A percentile compares a stretch with the other conserved stretches of the same genome.
phyloP scores from a whole-genome alignment of 352 stramenopile genomes.

The Peronospora destructor region DNA sequence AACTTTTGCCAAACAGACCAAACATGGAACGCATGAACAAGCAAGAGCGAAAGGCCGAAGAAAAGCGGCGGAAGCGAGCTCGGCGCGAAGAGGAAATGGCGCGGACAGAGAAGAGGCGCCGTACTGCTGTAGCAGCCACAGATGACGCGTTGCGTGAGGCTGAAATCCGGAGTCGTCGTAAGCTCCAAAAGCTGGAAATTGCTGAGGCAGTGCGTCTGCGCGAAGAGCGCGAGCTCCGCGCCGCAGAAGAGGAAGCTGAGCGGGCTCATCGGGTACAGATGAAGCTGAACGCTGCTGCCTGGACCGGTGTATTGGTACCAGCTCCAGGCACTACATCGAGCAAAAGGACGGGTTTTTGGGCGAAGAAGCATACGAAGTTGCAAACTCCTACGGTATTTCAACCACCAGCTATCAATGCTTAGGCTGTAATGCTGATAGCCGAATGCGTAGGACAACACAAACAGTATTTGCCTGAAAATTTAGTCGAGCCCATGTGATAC shows the following conservation, averaged over 20 bases:
- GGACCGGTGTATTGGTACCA: slow-evolving; percentile 45
- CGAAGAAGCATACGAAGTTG: slow-evolving; percentile 51
- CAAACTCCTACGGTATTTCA: slow-evolving; percentile 43
- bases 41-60: slow-evolving; percentile 77
- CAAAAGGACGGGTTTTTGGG: slow-evolving; percentile 45
- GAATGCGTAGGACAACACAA: background rate
- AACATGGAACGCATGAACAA: slow-evolving; percentile 79
- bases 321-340: slow-evolving; percentile 5
- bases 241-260: slow-evolving; percentile 44
- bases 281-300: slow-evolving; percentile 55
- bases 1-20: slow-evolving; percentile 50
- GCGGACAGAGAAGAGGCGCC: slow-evolving; percentile 62
- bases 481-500: too few species aligned
- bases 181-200: slow-evolving; percentile 64
- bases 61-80: slow-evolving; percentile 68
- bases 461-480: too few species aligned
- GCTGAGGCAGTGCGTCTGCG: slow-evolving; percentile 49
- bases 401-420: slow-evolving; percentile 32
- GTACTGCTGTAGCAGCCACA: slow-evolving; percentile 67
- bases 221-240: slow-evolving; percentile 53
- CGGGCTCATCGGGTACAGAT: slow-evolving; percentile 38
- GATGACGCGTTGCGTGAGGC: slow-evolving; percentile 77
- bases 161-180: slow-evolving; percentile 60
- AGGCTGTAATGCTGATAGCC: slow-evolving; percentile 5
- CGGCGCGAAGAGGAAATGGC: slow-evolving; percentile 75